Base-by-base conservation (phyloP, 306 rosid species). In the Hippophae tibetana region DNA sequence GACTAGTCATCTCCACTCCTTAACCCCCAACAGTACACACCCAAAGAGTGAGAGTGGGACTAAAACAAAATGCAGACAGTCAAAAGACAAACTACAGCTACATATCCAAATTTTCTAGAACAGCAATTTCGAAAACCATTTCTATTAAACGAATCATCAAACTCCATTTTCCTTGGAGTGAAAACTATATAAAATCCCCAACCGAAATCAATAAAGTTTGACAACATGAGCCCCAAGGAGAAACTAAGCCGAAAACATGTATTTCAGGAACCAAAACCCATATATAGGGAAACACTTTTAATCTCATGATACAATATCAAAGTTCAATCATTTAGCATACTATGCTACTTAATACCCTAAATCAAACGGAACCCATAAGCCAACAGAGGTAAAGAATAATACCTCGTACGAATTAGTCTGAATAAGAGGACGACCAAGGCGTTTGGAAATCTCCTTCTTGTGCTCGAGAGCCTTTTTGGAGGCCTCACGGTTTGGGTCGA, bases 391-490 rank as follows among this genome's bases (percentile, higher is more conserved):
- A 64, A 23, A 38, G 40, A 26, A 13, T 23, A 7, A 18, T 43
- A 86, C 98, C 96, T 92, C 99, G 25, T 92, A 92, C 56, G 89
- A 69, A 61, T 78, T 88, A 5, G 99, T 92, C n/a, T 85, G 86
- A 51, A 88, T 82, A 54, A 92, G 95, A 52, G 99, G 99, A 6
- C 99, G 99, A 9, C 99, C 99, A n/a, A 92, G 69, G 47, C 99
- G 96, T 65, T 75, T 88, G 11, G 99, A 76, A 47, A 92, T 88
- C 67, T 84, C 94, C 72, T 92, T 92, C 85, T 88, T 88, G 14
- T 82, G 89, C 70, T 92, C 95, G n/a, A 88, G 65, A 13, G 82
- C 90, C 67, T 82, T 92, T 79, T 92, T 88, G 0, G 99, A 80
- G 9, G 99, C 74, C 63, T 88, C 95, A 0, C 99, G 95, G 61